These are phyloP conservation scores for Pythium vanterpoolii DNA, from an alignment of 352 stramenopile species.

Conservation along the genomic window DNA sequence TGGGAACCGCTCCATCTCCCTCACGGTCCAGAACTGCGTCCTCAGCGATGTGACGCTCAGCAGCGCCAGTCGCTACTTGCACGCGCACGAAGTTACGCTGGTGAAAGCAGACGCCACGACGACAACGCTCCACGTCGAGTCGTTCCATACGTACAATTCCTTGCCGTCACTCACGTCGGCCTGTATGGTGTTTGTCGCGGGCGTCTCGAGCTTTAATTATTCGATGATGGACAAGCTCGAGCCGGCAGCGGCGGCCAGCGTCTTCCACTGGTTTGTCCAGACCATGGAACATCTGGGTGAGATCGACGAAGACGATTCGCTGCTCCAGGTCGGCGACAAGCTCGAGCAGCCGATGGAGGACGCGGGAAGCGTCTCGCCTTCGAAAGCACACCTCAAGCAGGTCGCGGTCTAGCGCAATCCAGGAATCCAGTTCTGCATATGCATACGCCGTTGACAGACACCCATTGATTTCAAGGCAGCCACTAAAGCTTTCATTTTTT, in stretches of 20 bases:
- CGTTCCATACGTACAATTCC: constrained; percentile 55
- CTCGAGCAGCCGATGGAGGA: constrained; percentile 19
- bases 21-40: constrained; percentile 39
- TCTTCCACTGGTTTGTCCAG: constrained; percentile 54
- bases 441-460: no score
- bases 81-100: constrained; percentile 9
- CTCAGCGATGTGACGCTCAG: constrained; percentile 43
- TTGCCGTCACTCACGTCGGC: constrained; percentile 49
- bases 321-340: constrained; percentile 36
- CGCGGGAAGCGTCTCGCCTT: not conserved
- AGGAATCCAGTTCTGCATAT: no score
- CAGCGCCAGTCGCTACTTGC: constrained; percentile 33
- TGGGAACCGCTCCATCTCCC: constrained; percentile 27
- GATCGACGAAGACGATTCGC: constrained; percentile 34
- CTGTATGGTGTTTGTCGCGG: constrained; percentile 47
- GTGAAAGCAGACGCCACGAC: constrained; percentile 4
- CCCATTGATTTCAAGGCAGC: no score
- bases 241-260: constrained; percentile 22
- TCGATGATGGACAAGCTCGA: constrained; percentile 65
- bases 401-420: constrained; percentile 7
- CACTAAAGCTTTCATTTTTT: not conserved
- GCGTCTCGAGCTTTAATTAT: constrained; percentile 53
- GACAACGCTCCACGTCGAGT: constrained; percentile 35
- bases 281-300: constrained; percentile 46
- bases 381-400: not conserved